Conservation (phyloP, 1,284 basidiomycete genomes). For the Mycena citricolor region DNA sequence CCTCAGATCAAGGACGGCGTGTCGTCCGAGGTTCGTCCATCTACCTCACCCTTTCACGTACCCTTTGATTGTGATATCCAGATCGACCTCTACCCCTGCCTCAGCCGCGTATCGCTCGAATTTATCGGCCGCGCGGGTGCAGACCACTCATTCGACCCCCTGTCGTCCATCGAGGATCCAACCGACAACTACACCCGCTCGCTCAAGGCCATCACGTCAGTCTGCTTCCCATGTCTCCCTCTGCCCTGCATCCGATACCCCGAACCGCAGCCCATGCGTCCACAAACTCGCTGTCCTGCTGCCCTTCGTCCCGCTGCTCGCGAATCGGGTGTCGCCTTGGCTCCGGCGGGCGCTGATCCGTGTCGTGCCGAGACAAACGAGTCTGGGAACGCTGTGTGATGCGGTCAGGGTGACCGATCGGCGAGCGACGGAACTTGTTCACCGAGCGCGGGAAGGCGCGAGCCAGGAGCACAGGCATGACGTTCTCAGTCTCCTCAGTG, state of each 20-base stretch:
- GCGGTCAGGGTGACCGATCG: not conserved
- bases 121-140: slow-evolving; percentile 40
- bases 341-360: not conserved
- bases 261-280: not conserved
- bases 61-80: not conserved
- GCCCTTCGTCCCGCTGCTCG: not conserved
- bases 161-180: slow-evolving; percentile 27
- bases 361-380: not conserved
- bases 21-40: no score
- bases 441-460: no score
- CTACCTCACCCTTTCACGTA: no score
- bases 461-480: no score
- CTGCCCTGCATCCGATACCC: not conserved
- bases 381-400: not conserved
- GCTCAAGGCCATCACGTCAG: not conserved
- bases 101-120: slow-evolving; percentile 38
- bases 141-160: slow-evolving; percentile 38
- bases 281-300: not conserved
- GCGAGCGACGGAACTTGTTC: no score
- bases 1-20: not conserved
- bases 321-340: not conserved
- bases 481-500: slow-evolving; percentile 4
- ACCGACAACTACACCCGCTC: slow-evolving; percentile 14
- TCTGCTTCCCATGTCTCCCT: not conserved
- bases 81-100: slow-evolving; percentile 35